Percentiles rank a stretch among this genome's conserved stretches.
phyloP scores from a whole-genome alignment of 495 filamentous ascomycete genomes.

The Terfezia claveryi region DNA sequence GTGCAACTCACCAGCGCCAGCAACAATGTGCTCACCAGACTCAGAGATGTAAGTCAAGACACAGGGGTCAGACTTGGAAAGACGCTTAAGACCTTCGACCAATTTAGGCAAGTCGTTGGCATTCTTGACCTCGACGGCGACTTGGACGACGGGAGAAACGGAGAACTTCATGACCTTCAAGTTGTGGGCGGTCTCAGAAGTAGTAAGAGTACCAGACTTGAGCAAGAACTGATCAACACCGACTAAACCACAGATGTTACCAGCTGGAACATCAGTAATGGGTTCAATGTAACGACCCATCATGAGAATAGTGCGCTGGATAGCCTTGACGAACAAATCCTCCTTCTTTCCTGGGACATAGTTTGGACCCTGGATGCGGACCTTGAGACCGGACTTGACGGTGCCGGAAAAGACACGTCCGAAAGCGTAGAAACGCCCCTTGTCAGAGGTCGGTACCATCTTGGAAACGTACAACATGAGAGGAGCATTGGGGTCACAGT shows the following conservation, averaged over 20 bases:
- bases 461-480: conserved; percentile 99
- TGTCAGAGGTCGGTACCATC: conserved; percentile 99
- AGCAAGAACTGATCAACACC: conserved; percentile 99
- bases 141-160: conserved; percentile 94
- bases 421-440: conserved; percentile 99
- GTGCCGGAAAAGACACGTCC: conserved; percentile 99
- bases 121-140: conserved; percentile 99
- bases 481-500: conserved; percentile 90
- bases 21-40: conserved; percentile 95
- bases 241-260: conserved; percentile 98
- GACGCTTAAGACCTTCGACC: conserved; percentile 98
- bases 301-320: conserved; percentile 99
- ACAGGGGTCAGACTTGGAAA: conserved; percentile 99
- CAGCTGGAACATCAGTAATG: conserved; percentile 95
- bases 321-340: conserved; percentile 96
- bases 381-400: conserved; percentile 90
- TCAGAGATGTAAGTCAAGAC: conserved; percentile 72
- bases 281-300: conserved; percentile 99
- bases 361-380: conserved; percentile 99
- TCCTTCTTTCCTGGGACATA: conserved; percentile 96
- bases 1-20: conserved; percentile 96
- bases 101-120: conserved; percentile 98
- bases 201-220: conserved; percentile 98
- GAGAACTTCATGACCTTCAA: conserved; percentile 99
- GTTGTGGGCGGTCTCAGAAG: conserved; percentile 95